Conservation (phyloP, 768 basidiomycete species). For the Trichaptum fuscoviolaceum region DNA sequence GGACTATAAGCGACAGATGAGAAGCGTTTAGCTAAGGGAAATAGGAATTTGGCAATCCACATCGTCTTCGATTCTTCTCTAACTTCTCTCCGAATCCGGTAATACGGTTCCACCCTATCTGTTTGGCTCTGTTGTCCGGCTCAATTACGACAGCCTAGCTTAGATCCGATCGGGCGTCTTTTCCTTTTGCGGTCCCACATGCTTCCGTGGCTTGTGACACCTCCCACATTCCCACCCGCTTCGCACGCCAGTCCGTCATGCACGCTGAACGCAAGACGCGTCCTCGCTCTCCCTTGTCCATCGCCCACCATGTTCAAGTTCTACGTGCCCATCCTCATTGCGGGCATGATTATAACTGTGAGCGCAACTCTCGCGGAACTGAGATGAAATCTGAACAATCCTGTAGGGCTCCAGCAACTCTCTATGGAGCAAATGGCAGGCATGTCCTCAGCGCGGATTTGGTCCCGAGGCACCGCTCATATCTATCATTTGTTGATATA, state of each 20-base stretch:
- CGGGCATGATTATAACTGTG: conserved; percentile 90
- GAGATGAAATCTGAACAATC: conserved; percentile 4
- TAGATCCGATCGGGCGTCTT: background rate
- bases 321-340: conserved; percentile 75
- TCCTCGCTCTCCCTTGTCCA: background rate
- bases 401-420: conserved; percentile 72
- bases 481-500: conserved; percentile 20
- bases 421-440: conserved; percentile 83
- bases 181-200: background rate
- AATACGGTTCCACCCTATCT: background rate
- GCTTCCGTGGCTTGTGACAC: background rate
- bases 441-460: conserved; percentile 18
- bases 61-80: background rate
- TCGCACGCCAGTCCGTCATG: too few relatives aligned
- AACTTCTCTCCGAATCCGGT: background rate
- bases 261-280: conserved; percentile 4
- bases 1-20: conserved; percentile 1
- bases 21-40: conserved; percentile 1
- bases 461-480: conserved; percentile 4
- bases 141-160: background rate
- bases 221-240: background rate
- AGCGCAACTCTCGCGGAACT: conserved; percentile 13
- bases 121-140: background rate
- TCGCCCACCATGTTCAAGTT: conserved; percentile 47
- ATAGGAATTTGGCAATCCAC: background rate